Conservation (phyloP, 2,329 filamentous ascomycete species). For the Sclerotinia nivalis region DNA sequence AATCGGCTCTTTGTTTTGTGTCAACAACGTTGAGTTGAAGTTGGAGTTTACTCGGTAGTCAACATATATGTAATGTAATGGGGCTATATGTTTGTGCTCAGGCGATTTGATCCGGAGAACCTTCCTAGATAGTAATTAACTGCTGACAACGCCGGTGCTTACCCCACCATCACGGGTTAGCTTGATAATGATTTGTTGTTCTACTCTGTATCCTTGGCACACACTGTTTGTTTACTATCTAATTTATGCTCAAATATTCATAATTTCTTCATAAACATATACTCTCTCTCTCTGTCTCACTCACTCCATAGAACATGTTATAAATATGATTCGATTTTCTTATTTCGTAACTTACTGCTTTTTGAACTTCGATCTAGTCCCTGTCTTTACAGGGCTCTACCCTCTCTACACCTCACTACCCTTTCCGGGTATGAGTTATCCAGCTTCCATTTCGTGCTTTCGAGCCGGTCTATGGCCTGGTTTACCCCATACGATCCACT, state of each 20-base stretch:
- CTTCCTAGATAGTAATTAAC: conserved; percentile 3
- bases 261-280: not conserved
- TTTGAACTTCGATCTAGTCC: not conserved
- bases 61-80: conserved; percentile 4
- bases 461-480: not conserved
- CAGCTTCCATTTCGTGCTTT: not conserved
- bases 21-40: not conserved
- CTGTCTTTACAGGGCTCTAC: not conserved
- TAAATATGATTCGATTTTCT: not conserved
- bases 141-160: conserved; percentile 5
- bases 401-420: not conserved
- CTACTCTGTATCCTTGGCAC: too few relatives aligned
- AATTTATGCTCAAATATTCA: not conserved
- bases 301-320: not conserved
- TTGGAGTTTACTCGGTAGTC: not conserved
- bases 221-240: too few relatives aligned
- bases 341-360: not conserved
- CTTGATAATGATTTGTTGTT: not conserved
- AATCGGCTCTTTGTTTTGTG: not conserved
- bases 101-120: not conserved
- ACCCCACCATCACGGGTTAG: conserved; percentile 1
- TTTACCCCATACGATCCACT: not conserved
- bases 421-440: not conserved
- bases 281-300: not conserved
- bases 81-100: not conserved